Percentiles rank a stretch among this genome's conserved stretches.
Conservation (phyloP, 73 alveolate genomes). For the Durusdinium trenchii region DNA sequence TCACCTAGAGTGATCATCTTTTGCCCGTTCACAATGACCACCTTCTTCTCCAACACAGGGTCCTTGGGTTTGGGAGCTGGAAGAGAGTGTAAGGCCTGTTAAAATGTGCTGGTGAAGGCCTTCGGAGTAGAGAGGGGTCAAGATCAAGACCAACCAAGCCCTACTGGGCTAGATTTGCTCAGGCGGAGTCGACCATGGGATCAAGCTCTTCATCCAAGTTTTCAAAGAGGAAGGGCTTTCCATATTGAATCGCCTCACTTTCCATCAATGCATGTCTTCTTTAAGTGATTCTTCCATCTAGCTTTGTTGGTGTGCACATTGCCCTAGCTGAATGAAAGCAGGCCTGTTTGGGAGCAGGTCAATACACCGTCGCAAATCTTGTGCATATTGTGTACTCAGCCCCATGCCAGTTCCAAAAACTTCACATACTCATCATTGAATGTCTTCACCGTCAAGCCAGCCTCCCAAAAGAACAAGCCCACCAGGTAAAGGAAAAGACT, state of each 20-base stretch:
- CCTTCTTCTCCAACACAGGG: constrained; percentile 99
- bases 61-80: constrained; percentile 96
- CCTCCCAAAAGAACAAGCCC: constrained; percentile 63
- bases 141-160: constrained; percentile 98
- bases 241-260: constrained; percentile 73
- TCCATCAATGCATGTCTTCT: no score
- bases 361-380: no score
- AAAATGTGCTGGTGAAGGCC: neutral
- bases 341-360: no score
- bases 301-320: no score
- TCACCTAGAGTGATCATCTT: constrained; percentile 98
- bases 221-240: constrained; percentile 96
- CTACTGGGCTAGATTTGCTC: constrained; percentile 99
- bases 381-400: no score
- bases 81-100: neutral
- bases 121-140: no score
- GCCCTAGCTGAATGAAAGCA: no score
- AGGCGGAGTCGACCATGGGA: constrained; percentile 99
- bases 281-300: no score
- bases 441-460: constrained; percentile 98
- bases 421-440: constrained; percentile 99
- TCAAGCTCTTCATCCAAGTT: constrained; percentile 97
- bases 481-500: neutral
- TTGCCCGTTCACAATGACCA: constrained; percentile 98
- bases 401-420: constrained; percentile 98